Evolutionary conservation across 805 yeast species (phyloP), one percentile per base, ranked within the genome.

Genomic region (Blastobotrys peoriensis): DNA sequence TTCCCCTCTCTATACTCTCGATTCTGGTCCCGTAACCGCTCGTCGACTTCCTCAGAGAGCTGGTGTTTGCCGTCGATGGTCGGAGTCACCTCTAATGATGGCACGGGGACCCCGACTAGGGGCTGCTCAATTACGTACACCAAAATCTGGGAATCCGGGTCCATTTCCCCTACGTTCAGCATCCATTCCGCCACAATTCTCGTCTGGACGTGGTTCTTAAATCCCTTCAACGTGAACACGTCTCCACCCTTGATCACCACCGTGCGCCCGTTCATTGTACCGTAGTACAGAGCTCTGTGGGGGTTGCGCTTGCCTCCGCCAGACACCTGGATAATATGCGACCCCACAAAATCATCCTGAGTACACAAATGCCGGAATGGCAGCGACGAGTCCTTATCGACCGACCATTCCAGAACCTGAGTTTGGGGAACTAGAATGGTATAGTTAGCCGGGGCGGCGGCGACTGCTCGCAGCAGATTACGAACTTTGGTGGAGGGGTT

Each of bases 351-450:
- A 20, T 79, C 84, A 27, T 74, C 75, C 33, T 68, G 70, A 40
- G 73, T 73, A 58, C 86, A 80, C 10, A 78, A 60, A 2, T 80
- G 85, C 2, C 56, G 59, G 43, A 78, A 69, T 2, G 70, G 57
- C 1, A 60, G 43, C 6, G 69, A 65, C 0, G 73, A 46, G 16
- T 63, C 68, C 9, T 48, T 44, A 43, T 75, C 79, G 15, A 56
- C 58, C 46, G 61, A 66, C 41, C 68, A 59, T 37, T 64, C 55
- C 8, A 83, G 64, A 2, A 73, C 61, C 21, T 62, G 57, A 0
- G 82, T 64, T 3, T 78, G 76, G 0, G 95, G 95, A 1, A 82
- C 78, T n/a, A 85, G 58, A 10, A 85, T 58, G 2, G 79, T 69
- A 57, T 71, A 79, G n/a, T 73, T 74, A 16, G 68, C 69, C 33